Percentiles rank a stretch among this genome's conserved stretches.
Conservation (phyloP, 345 rosid genomes). For the Pistacia integerrima region DNA sequence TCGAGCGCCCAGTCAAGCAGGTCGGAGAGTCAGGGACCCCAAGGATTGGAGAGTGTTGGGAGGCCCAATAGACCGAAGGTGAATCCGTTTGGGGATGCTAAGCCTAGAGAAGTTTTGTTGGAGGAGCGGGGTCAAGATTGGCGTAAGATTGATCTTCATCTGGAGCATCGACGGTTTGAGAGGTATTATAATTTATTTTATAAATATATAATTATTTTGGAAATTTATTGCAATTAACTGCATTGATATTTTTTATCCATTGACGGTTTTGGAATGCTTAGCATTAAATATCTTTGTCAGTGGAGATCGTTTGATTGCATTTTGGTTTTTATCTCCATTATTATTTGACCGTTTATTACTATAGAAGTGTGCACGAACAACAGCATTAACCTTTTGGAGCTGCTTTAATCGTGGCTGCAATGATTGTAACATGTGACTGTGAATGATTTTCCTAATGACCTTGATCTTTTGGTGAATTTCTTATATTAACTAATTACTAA, state of each 20-base stretch:
- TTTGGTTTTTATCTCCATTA: not conserved
- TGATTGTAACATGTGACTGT: no score
- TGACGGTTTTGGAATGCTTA: not conserved
- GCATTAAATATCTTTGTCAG: not conserved
- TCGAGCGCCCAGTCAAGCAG: constrained; percentile 82
- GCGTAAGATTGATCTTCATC: constrained; percentile 86
- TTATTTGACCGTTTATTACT: not conserved
- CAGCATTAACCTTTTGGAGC: not conserved
- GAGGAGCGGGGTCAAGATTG: constrained; percentile 88
- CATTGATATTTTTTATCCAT: not conserved
- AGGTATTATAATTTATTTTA: constrained; percentile 41
- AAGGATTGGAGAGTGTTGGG: constrained; percentile 56
- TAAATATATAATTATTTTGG: not conserved
- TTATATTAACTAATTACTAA: not conserved
- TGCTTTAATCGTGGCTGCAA: not conserved
- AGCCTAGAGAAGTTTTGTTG: constrained; percentile 90
- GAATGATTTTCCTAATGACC: not conserved
- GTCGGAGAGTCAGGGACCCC: constrained; percentile 74
- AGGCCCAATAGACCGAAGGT: constrained; percentile 72
- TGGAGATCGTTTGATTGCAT: not conserved
- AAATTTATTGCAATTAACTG: not conserved
- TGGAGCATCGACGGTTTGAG: constrained; percentile 84
- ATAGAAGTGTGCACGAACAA: not conserved
- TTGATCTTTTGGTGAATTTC: not conserved
- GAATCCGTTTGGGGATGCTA: constrained; percentile 97